Evolutionary conservation across 768 basidiomycete species (phyloP), one percentile per base, ranked within the genome.

Genomic region (Lactarius tabidus): DNA sequence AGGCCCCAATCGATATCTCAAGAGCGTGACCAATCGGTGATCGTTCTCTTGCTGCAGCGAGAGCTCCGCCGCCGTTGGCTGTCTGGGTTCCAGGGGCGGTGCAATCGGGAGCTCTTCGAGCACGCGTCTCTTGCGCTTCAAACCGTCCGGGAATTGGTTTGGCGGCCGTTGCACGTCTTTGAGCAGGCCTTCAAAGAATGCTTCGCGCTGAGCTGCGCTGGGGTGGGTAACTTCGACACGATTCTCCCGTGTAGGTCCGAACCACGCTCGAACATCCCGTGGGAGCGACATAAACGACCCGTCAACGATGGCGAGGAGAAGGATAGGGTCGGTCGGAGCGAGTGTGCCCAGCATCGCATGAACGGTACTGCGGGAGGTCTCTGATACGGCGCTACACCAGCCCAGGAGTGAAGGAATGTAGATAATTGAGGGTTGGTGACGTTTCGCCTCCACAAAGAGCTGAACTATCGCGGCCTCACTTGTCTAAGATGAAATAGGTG

Each of bases 371-470:
- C 94, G 83, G 0, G 93, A 83, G 0, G 89, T 88, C 70, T 98
- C 95, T 1, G 89, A 84, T 28, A 98, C 84, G 2, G 93, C 86
- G 1, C 86, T 80, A 68, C 90, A 90, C 95, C 95, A 98, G 1
- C 88, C 84, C 1, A 85, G 71, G 7, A 99, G 83, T 1, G 93
- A 91, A 0, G 96, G 96, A 35, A 99, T 92, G 75, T 95, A 98
- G 56, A 99, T 84, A 41, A 98, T 89, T 0, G 94, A 95, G 0
- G 97, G 97, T 70, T 96, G 95, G 73, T 97, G 93, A 31, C 96
- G 87, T 74, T 98, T 98, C 1, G 96, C 97, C 75, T 99, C 97
- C 26, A 95, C 83, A 72, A 99, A 98, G 20, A 97, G 81, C 70
- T 98, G 95, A 5, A 98, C 93, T 60, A 98, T 87, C 2, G 92